A percentile compares a stretch with the other conserved stretches of the same genome.
Evolutionary conservation across 306 rosid species (phyloP).

Genomic region (Amphicarpaea edgeworthii): DNA sequence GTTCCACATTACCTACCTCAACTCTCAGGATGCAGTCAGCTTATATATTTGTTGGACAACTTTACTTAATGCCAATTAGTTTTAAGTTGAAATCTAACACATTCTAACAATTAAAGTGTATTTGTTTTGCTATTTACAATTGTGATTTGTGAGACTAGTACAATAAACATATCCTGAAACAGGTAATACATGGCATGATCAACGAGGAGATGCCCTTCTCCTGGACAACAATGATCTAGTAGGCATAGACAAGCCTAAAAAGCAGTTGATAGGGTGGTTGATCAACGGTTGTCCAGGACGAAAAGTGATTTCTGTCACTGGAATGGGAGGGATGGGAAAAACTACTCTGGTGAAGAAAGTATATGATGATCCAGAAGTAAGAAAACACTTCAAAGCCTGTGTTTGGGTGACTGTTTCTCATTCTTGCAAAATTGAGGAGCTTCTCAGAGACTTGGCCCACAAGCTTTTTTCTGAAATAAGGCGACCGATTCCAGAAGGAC

Average conservation of each 20-base stretch:
- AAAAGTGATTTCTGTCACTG: slow-evolving; percentile 58
- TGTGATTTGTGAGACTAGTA: slow-evolving; percentile 16
- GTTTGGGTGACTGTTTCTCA: slow-evolving; percentile 68
- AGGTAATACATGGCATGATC: slow-evolving; percentile 56
- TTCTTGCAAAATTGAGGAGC: slow-evolving; percentile 49
- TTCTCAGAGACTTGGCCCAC: slow-evolving; percentile 54
- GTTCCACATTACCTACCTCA: no score
- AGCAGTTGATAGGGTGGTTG: slow-evolving; percentile 48
- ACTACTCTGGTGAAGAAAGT: slow-evolving; percentile 64
- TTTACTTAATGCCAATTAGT: no score
- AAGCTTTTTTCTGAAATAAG: slow-evolving; percentile 48
- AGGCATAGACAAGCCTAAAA: slow-evolving; percentile 55
- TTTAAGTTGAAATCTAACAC: no score
- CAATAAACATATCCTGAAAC: slow-evolving; percentile 37
- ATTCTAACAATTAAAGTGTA: slow-evolving; percentile 2
- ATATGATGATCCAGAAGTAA: slow-evolving; percentile 60
- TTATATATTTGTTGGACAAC: no score
- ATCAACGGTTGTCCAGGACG: slow-evolving; percentile 23
- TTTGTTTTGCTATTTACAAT: slow-evolving; percentile 25
- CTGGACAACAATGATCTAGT: slow-evolving; percentile 66
- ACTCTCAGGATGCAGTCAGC: no score
- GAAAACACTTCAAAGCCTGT: slow-evolving; percentile 56
- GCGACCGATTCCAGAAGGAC: slow-evolving; percentile 52
- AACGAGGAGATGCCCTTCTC: slow-evolving; percentile 64
- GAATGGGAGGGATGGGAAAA: slow-evolving; percentile 75